These are phyloP conservation scores for Apiospora saccharicola DNA, from an alignment of 2,329 filamentous ascomycete species.

Conservation along the genomic window DNA sequence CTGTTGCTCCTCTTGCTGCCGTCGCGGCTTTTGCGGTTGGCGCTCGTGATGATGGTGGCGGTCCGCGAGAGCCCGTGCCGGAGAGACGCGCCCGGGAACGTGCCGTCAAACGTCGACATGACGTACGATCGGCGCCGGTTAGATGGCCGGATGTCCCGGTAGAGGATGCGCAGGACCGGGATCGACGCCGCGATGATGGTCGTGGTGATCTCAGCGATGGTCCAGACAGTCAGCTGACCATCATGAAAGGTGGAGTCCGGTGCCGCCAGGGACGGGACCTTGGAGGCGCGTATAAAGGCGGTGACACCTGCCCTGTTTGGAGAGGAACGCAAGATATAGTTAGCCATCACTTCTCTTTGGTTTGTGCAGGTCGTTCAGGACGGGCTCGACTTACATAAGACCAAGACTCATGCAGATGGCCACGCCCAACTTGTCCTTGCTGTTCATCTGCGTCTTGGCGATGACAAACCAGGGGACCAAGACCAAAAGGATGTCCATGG, in stretches of 20 bases:
- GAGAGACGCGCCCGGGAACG: background rate
- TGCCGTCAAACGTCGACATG: slow-evolving; percentile 18
- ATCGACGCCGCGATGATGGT: slow-evolving; percentile 46
- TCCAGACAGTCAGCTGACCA: slow-evolving; percentile 38
- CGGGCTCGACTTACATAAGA: slow-evolving; percentile 36
- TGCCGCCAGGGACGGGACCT: slow-evolving; percentile 28
- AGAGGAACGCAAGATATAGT: background rate
- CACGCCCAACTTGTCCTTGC: slow-evolving; percentile 47
- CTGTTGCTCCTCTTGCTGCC: background rate
- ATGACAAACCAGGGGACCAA: slow-evolving; percentile 48
- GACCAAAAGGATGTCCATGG: slow-evolving; percentile 48
- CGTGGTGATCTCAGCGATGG: slow-evolving; percentile 42
- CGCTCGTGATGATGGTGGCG: slow-evolving; percentile 20
- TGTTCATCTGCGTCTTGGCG: slow-evolving; percentile 44
- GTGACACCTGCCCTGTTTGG: slow-evolving; percentile 32
- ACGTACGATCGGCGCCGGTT: slow-evolving; percentile 3
- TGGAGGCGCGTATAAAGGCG: slow-evolving; percentile 31
- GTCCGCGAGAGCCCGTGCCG: slow-evolving; percentile 12
- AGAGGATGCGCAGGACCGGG: slow-evolving; percentile 37
- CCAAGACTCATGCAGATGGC: slow-evolving; percentile 47
- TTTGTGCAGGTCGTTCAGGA: background rate
- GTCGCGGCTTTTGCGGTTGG: background rate
- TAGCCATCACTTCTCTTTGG: background rate
- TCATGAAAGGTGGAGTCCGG: slow-evolving; percentile 29
- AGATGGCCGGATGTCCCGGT: background rate